These are phyloP conservation scores for Aspergillus transmontanensis DNA, from an alignment of 2,329 filamentous ascomycete genomes.

Conservation along the genomic window DNA sequence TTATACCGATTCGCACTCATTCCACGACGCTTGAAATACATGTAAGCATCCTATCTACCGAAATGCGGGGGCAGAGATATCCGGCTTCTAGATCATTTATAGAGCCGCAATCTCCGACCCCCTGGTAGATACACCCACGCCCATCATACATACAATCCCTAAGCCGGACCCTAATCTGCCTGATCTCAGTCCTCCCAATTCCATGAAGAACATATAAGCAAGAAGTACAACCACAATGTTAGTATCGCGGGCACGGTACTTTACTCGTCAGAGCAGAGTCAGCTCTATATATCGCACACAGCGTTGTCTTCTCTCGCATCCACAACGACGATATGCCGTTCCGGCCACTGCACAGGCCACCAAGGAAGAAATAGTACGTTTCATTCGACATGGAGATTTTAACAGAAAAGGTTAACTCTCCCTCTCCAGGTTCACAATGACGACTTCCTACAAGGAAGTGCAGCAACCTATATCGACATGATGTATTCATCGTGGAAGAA, in stretches of 20 bases:
- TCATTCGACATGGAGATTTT: background rate
- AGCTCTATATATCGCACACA: background rate
- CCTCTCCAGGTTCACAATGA: background rate
- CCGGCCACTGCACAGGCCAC: background rate
- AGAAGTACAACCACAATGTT: background rate
- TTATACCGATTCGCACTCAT: background rate
- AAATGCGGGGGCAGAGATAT: background rate
- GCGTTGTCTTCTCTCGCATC: background rate
- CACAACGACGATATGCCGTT: background rate
- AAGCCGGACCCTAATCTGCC: too few relatives aligned
- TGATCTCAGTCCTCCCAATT: too few relatives aligned
- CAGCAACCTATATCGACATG: conserved; percentile 98
- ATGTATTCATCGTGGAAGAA: conserved; percentile 99
- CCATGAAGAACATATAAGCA: too few relatives aligned
- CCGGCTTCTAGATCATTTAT: background rate
- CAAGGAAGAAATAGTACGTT: background rate
- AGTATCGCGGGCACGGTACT: background rate
- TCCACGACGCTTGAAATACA: background rate
- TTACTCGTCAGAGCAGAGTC: background rate
- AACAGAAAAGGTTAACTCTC: background rate
- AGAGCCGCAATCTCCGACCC: background rate
- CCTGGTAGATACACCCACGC: too few relatives aligned
- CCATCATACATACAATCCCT: too few relatives aligned
- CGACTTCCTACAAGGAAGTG: conserved; percentile 86
- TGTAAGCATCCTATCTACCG: background rate